These are phyloP conservation scores for Russula foetens DNA, from an alignment of 768 basidiomycete genomes.

Conservation along the genomic window DNA sequence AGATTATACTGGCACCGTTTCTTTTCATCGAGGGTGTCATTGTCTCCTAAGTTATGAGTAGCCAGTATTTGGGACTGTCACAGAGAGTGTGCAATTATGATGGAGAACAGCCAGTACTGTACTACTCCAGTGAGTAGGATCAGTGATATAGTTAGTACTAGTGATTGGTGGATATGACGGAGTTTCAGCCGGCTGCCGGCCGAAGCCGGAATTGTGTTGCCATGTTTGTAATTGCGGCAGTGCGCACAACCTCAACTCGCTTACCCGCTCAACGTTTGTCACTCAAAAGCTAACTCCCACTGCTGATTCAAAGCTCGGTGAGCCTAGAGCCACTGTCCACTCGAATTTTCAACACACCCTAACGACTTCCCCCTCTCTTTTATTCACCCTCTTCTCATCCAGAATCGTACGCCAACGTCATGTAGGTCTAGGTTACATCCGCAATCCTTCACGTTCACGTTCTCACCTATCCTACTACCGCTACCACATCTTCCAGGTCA, in stretches of 20 bases:
- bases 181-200: slow-evolving; percentile 9
- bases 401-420: slow-evolving; percentile 13
- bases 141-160: no score
- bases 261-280: background rate
- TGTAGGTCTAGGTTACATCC: slow-evolving; percentile 6
- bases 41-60: background rate
- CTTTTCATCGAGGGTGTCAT: background rate
- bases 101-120: no score
- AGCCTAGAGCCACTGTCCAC: slow-evolving; percentile 7
- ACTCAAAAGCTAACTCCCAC: slow-evolving; percentile 4
- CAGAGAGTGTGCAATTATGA: no score
- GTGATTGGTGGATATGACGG: background rate
- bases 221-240: background rate
- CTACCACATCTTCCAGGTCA: slow-evolving; percentile 51
- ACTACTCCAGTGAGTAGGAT: no score
- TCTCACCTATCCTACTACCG: slow-evolving; percentile 10
- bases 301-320: slow-evolving; percentile 7
- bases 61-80: no score
- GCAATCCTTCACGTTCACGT: slow-evolving; percentile 7
- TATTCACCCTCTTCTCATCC: background rate
- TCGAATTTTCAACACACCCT: background rate
- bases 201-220: background rate
- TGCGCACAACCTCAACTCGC: background rate
- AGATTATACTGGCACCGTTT: background rate
- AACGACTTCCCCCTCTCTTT: background rate